phyloP scores from a whole-genome alignment of 2,329 filamentous ascomycete genomes.

The Ophiostoma quercus region DNA sequence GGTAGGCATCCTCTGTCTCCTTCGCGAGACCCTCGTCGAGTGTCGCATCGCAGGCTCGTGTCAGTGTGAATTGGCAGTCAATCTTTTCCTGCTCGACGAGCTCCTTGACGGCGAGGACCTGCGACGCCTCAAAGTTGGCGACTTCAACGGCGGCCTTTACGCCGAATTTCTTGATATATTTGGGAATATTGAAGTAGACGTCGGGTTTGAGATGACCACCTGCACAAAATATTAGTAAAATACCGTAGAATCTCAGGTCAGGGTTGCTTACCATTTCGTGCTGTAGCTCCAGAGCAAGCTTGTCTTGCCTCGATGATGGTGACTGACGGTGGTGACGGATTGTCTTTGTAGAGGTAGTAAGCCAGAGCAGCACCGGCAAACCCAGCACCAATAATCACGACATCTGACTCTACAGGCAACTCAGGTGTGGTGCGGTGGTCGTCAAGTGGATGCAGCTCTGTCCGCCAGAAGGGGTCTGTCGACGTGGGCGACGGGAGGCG shows the following conservation, averaged over 20 bases:
- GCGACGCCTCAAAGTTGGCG: background rate
- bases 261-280: background rate
- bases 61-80: background rate
- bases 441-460: background rate
- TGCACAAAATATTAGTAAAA: background rate
- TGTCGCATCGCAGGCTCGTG: background rate
- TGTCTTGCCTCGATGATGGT: background rate
- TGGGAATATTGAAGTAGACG: background rate
- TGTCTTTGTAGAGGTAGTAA: background rate
- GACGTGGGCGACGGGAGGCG: background rate
- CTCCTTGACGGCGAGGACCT: background rate
- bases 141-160: background rate
- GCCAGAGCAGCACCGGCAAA: background rate
- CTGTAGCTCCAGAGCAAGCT: conserved; percentile 8
- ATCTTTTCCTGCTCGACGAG: background rate
- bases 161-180: background rate
- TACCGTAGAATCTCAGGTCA: background rate
- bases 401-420: background rate
- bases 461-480: conserved; percentile 7
- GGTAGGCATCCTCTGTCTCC: background rate
- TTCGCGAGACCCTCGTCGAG: background rate
- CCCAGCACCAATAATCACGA: background rate
- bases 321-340: background rate
- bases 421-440: conserved; percentile 1
- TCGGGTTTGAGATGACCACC: conserved; percentile 6